Evolutionary conservation across 495 filamentous ascomycete genomes (phyloP).

Genomic region (Penicillium tannophilum): DNA sequence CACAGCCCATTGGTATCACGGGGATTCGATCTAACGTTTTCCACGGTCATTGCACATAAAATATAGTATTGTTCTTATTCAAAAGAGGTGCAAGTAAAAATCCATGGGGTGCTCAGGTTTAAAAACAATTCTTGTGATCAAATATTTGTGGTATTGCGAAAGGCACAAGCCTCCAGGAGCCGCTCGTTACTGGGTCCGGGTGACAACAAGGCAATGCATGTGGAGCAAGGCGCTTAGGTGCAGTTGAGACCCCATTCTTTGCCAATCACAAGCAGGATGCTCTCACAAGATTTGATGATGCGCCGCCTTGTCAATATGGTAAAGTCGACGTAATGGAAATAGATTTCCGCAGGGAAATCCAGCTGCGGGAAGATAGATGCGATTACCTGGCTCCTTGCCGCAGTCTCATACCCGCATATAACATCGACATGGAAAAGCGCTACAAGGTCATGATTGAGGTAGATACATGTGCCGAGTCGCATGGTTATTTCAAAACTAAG

Average conservation of each 20-base stretch:
- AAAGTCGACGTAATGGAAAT: no score
- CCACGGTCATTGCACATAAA: neutral
- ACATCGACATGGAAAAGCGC: no score
- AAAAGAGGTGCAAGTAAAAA: neutral
- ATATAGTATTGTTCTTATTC: neutral
- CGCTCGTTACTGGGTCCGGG: neutral
- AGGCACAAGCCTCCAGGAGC: neutral
- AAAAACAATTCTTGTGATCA: neutral
- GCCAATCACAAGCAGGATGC: neutral
- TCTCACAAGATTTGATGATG: neutral
- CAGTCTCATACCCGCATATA: no score
- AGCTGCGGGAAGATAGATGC: no score
- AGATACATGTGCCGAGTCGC: no score
- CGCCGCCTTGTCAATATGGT: no score
- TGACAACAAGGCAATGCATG: neutral
- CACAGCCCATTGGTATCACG: conserved; percentile 23
- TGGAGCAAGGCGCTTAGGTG: neutral
- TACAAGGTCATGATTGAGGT: no score
- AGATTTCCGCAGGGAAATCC: neutral
- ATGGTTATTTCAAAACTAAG: neutral
- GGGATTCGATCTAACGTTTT: conserved; percentile 3
- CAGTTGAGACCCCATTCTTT: neutral
- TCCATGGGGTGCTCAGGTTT: neutral
- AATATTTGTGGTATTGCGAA: neutral
- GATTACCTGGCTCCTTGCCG: no score